Base-by-base conservation (phyloP, 371 early-diverging fungal genomes). In the Mortierella sp. region DNA sequence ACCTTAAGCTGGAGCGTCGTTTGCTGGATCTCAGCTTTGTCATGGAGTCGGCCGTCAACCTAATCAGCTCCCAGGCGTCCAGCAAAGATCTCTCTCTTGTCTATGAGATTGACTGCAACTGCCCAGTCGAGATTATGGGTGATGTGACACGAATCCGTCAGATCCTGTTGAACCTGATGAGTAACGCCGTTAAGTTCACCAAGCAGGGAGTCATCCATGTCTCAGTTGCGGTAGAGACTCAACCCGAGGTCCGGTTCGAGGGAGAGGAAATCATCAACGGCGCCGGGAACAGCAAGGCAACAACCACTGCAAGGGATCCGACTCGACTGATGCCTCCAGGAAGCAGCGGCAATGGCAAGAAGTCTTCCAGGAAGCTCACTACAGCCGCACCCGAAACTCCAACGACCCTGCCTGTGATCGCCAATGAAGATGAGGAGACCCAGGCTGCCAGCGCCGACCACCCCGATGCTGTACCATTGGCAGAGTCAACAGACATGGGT, bases 141-240 rank as follows among this genome's bases (percentile, higher is more conserved):
- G 91, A 90, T 69, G 76, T 86, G 19, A 85, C 86, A 1, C 85
- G 91, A 29, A 72, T 90, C 50, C 87, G 88, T 16, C 90, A 91
- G 71, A 85, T 91, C 34, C 63, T 91, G 31, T 64, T 89, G 39
- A 91, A 91, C 52, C 43, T 91, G 77, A 79, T 91, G 55, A 91
- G 92, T 44, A 93, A 93, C 61, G 92, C 93, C 3, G 89, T 93
- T 76, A 93, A 93, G 77, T 93, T 93, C 43, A 93, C 93, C 1
- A 89, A 90, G 53, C 77, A 89, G 31, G 93, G 92, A 5, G 86
- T 87, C 37, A 89, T 92, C 13, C 86, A 88, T 16, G 89, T 92
- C 43, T 85, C 68, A 79, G 90, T 74, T 79, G 79, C 50, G 11
- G 66, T 77, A 7, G 80, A 85, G 34, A 55, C 68, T 26, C 71